Evolutionary conservation across 139 green algal genomes (phyloP).

Genomic region (Parachlorella kessleri): DNA sequence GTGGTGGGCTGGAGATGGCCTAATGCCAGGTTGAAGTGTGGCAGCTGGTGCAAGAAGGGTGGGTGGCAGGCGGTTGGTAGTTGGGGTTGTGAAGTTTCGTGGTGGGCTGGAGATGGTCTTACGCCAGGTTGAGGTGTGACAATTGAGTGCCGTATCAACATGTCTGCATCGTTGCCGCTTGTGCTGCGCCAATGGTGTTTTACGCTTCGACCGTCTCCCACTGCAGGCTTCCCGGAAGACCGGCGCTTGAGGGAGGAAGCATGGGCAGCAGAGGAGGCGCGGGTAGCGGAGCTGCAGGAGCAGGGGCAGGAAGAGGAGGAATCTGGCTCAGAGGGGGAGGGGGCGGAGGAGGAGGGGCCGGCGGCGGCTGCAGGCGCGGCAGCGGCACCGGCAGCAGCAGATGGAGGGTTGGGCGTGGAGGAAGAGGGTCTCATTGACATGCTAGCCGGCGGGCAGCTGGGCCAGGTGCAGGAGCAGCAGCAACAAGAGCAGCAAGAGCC

Average conservation of each 20-base stretch:
- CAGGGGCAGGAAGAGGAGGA: neutral
- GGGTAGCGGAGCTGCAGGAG: too few relatives aligned
- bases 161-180: neutral
- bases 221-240: slow-evolving; percentile 24
- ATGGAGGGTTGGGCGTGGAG: too few relatives aligned
- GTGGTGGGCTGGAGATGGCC: neutral
- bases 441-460: neutral
- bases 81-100: too few relatives aligned
- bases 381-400: neutral
- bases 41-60: neutral
- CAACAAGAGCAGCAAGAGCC: neutral
- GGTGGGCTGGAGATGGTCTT: neutral
- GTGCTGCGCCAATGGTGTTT: neutral
- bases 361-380: neutral
- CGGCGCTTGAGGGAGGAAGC: neutral
- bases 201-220: too few relatives aligned
- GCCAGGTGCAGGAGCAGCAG: neutral
- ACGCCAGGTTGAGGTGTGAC: too few relatives aligned
- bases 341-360: neutral
- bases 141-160: neutral
- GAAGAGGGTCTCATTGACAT: too few relatives aligned
- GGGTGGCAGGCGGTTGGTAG: neutral
- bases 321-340: slow-evolving; percentile 2
- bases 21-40: too few relatives aligned
- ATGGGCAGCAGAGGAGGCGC: neutral